Base-by-base conservation (phyloP, 768 basidiomycete genomes). In the Lactarius evosmus region DNA sequence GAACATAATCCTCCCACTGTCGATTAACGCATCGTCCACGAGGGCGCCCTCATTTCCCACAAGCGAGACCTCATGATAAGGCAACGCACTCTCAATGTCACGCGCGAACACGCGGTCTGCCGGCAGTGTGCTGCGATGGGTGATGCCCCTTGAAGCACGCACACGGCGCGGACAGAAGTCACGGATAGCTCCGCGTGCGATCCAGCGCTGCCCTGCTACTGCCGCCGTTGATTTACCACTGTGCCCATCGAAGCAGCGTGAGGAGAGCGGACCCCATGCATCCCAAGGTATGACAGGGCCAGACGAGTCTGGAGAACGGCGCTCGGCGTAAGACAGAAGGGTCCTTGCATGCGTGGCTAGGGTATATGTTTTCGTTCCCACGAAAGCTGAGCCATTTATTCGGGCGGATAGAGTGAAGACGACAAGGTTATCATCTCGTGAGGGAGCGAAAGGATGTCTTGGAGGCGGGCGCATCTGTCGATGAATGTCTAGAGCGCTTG, bases 81-180 rank as follows among this genome's bases (percentile, higher is more conserved):
- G 46, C 30, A 62, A 16, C 9, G 49, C 34, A n/a, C 55, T 57
- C 46, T 56, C 46, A n/a, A 57, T 14, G 17, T 40, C 50, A 36
- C n/a, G 25, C 34, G 27, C 29, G 29, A 57, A 57, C 11, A 51
- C 17, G 22, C 55, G 27, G 5, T 34, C 54, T 22, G 34, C 36
- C 17, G 33, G 34, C 22, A 55, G 22, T 25, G 5, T 27, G 22
- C 54, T 55, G 3, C n/a, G 54, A n/a, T 22, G 4, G 11, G 14
- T 7, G 14, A 19, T n/a, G 36, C 16, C 9, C 29, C n/a, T 14
- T 19, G 53, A n/a, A 27, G 33, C 29, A 19, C 46, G 49, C 56
- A 62, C 56, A 40, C 36, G 49, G 25, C 50, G 16, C 22, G 30
- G 38, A 56, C 56, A 58, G 38, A 63, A 63, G 25, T 63, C 61